phyloP scores from a whole-genome alignment of 208 protist genomes.

The Porcisia deanei region DNA sequence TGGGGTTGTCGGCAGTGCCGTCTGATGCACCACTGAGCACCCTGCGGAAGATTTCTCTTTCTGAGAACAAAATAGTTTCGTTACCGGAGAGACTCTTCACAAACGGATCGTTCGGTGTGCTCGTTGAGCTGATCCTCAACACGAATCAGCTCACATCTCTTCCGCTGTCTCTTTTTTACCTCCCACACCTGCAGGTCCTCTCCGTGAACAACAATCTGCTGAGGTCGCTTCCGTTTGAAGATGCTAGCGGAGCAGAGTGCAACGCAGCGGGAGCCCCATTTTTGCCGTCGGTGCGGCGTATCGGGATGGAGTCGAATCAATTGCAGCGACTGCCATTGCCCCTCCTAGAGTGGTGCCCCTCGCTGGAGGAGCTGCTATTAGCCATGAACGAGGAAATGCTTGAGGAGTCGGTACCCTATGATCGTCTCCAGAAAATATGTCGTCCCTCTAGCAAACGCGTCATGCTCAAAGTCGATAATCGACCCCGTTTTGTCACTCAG shows the following conservation, averaged over 20 bases:
- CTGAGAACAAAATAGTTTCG: constrained; percentile 55
- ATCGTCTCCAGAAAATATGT: constrained; percentile 20
- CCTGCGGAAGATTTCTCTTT: constrained; percentile 54
- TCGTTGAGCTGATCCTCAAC: constrained; percentile 62
- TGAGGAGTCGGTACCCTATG: constrained; percentile 44
- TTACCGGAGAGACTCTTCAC: constrained; percentile 51
- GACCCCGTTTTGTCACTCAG: constrained; percentile 66
- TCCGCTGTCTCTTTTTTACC: constrained; percentile 61
- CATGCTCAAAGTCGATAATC: constrained; percentile 71
- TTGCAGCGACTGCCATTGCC: constrained; percentile 61
- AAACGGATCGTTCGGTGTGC: constrained; percentile 28
- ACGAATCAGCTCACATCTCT: constrained; percentile 64
- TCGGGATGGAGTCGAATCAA: constrained; percentile 77
- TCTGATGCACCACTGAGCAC: constrained; percentile 35
- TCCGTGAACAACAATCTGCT: constrained; percentile 77
- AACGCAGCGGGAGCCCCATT: constrained; percentile 18
- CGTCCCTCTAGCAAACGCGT: constrained; percentile 19
- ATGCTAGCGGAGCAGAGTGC: constrained; percentile 2
- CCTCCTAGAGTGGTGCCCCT: constrained; percentile 59
- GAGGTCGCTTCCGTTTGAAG: constrained; percentile 28
- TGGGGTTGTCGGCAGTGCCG: constrained; percentile 45
- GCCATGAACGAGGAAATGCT: constrained; percentile 74
- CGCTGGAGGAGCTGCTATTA: constrained; percentile 59
- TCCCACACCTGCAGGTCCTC: constrained; percentile 67
- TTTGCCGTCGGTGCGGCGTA: constrained; percentile 48